Evolutionary conservation across 176 grass and related monocot species (phyloP).

Genomic region (maize (Zea mays)): DNA sequence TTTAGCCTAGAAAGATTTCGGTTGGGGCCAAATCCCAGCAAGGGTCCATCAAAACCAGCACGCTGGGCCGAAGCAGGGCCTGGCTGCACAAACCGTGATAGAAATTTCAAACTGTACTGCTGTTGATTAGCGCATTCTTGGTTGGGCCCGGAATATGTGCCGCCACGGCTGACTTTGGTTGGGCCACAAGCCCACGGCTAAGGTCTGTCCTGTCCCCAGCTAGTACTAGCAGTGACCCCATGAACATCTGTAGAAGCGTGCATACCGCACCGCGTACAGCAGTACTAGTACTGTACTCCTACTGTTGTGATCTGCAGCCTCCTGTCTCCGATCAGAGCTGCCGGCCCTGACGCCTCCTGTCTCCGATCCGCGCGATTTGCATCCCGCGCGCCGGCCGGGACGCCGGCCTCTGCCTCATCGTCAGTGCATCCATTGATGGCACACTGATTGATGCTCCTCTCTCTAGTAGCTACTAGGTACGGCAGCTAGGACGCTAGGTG

Average conservation of each 20-base stretch:
- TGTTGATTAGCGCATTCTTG: no score
- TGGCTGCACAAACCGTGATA: no score
- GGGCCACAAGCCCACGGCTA: no score
- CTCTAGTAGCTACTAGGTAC: no score
- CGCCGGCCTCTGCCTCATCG: background rate
- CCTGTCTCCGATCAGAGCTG: background rate
- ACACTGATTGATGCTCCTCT: background rate
- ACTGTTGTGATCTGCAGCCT: background rate
- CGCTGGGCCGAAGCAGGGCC: background rate
- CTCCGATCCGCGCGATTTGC: conserved; percentile 24
- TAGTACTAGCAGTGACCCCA: background rate
- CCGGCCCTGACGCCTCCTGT: background rate
- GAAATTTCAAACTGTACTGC: no score
- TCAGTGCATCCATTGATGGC: background rate
- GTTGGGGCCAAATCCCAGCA: background rate
- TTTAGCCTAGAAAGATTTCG: no score
- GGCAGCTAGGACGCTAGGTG: no score
- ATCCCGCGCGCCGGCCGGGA: no score
- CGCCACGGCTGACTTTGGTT: no score
- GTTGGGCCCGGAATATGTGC: no score
- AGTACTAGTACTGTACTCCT: no score
- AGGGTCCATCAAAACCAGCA: background rate
- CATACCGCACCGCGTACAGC: no score
- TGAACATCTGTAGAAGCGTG: background rate
- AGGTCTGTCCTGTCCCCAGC: background rate